Evolutionary conservation across 108 stramenopile species (phyloP).

Genomic region (Cyclotella atomus): DNA sequence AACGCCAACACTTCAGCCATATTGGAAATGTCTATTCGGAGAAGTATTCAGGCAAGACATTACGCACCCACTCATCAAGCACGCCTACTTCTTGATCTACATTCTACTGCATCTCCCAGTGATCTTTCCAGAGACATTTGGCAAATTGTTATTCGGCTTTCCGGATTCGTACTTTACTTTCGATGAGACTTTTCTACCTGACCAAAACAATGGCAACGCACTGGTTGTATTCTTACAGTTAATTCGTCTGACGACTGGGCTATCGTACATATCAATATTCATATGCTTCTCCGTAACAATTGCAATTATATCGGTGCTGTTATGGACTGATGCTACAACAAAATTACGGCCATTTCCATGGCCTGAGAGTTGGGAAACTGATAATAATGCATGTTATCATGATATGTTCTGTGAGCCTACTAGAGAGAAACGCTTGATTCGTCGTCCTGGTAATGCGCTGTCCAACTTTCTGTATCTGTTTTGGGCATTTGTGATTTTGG

Average conservation of each 20-base stretch:
- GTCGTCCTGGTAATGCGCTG: conserved; percentile 49
- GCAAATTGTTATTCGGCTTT: conserved; percentile 2
- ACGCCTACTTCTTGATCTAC: conserved; percentile 3
- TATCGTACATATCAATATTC: conserved; percentile 9
- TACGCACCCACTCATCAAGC: conserved; percentile 7
- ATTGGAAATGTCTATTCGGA: conserved; percentile 24
- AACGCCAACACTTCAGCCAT: conserved; percentile 1
- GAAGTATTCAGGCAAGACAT: conserved; percentile 20
- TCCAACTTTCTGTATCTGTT: conserved; percentile 45
- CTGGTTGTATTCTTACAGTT: neutral
- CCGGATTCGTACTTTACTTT: conserved; percentile 29
- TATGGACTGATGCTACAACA: conserved; percentile 16
- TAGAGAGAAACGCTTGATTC: conserved; percentile 18
- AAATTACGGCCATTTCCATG: conserved; percentile 15
- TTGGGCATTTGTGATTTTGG: conserved; percentile 19
- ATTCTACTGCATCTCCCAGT: conserved; percentile 10
- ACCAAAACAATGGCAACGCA: neutral
- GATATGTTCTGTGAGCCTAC: conserved; percentile 52
- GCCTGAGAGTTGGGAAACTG: conserved; percentile 27
- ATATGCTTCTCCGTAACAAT: conserved; percentile 12
- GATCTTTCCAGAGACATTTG: conserved; percentile 14
- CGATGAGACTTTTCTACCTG: conserved; percentile 1
- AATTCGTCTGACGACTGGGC: conserved; percentile 13
- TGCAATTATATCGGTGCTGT: conserved; percentile 4
- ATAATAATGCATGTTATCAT: conserved; percentile 41